These are phyloP conservation scores for Ilex asprella DNA, from an alignment of 257 asterid genomes.

Conservation along the genomic window DNA sequence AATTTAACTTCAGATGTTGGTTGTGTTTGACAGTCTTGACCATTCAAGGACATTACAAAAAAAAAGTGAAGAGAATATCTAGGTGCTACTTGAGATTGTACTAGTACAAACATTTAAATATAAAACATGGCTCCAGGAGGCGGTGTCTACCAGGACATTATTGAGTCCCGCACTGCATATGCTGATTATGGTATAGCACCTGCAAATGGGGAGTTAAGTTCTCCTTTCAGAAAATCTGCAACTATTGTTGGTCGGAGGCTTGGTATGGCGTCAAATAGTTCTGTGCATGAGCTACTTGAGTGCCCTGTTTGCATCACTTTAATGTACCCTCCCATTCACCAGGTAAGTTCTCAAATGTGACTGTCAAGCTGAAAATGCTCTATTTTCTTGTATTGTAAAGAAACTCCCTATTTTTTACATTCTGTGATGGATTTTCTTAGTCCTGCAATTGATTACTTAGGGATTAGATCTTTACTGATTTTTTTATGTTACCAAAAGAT, in stretches of 20 bases:
- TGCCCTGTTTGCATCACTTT: slow-evolving; percentile 67
- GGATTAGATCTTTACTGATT: no score
- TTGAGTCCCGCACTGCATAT: slow-evolving; percentile 26
- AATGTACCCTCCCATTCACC: slow-evolving; percentile 82
- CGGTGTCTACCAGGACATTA: slow-evolving; percentile 31
- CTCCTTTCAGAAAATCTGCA: slow-evolving; percentile 39
- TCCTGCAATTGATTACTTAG: no score
- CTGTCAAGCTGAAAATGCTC: no score
- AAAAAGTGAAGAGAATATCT: not conserved
- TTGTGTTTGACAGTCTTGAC: not conserved
- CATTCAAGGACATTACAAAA: not conserved
- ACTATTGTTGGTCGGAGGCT: slow-evolving; percentile 32
- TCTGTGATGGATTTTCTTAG: no score
- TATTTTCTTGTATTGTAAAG: no score
- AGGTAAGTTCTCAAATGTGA: slow-evolving; percentile 35
- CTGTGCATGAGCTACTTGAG: slow-evolving; percentile 69
- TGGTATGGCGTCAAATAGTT: slow-evolving; percentile 41
- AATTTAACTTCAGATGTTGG: not conserved
- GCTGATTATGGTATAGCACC: slow-evolving; percentile 36
- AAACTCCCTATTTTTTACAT: no score
- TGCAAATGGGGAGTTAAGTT: slow-evolving; percentile 39
- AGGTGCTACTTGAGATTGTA: not conserved
- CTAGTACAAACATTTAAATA: not conserved
- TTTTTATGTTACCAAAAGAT: no score
- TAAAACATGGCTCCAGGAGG: slow-evolving; percentile 56